Base-by-base conservation (phyloP, 2,329 filamentous ascomycete genomes). In the Diaporthe ampelina region DNA sequence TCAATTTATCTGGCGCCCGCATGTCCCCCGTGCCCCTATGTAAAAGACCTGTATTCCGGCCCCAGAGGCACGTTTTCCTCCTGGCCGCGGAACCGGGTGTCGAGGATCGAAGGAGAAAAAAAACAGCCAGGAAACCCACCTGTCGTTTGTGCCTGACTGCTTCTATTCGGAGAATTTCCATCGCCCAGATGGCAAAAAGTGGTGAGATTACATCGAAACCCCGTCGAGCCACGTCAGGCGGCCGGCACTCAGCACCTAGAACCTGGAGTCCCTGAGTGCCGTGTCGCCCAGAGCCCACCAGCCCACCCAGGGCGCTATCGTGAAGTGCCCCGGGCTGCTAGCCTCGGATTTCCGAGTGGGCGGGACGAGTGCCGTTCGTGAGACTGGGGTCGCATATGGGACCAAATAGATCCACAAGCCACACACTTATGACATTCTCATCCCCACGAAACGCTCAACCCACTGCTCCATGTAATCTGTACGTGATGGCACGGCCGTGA, bases 1-100 rank as follows among this genome's bases (percentile, higher is more conserved):
- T 52, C 70, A 72, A 72, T 72, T 63, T 72, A 72, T 61, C 70
- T 61, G 70, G 57, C 50, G 70, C 58, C 58, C 63, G 45, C 54
- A 58, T 26, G 50, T 24, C 24, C 57, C 69, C 15, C n/a, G 15
- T 45, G 58, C 58, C 58, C 58, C 37, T 63, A 45, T 19, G 35
- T 45, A 45, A 29, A 45, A 45, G 58, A 45, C 24, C 8, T 24
- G 35, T 29, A n/a, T 35, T 71, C 15, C 43, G 32, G 48, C 69
- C 43, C 21, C 32, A n/a, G 8, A n/a, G 43, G 48, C 63, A 68
- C 32, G 63, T 54, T 40, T 40, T 40, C 4, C 21, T 50, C 45
- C 63, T 52, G 45, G 45, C 63, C 63, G 63, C 63, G 63, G 63
- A 67, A 68, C 63, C 45, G 63, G 63, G 26, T 52, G 63, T 67